Percentiles rank a stretch among this genome's conserved stretches.
These are phyloP conservation scores for Neonectria hederae DNA, from an alignment of 2,329 filamentous ascomycete genomes.

Conservation along the genomic window DNA sequence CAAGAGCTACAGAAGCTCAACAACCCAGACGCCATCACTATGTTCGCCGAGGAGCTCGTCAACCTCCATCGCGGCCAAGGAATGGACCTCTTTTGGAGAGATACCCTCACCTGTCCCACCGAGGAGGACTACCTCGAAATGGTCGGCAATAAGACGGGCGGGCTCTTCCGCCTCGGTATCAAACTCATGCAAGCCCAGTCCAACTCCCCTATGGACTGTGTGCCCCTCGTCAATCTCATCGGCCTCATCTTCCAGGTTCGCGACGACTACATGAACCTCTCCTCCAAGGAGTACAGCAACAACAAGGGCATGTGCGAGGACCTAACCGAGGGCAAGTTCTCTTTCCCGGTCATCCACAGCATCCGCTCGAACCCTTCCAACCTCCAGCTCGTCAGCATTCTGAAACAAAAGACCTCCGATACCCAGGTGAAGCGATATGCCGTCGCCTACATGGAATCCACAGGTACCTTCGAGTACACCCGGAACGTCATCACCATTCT, in stretches of 20 bases:
- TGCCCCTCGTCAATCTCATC: slow-evolving; percentile 84
- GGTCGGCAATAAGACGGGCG: slow-evolving; percentile 91
- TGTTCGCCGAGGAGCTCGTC: slow-evolving; percentile 84
- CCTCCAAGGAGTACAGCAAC: slow-evolving; percentile 75
- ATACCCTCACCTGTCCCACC: slow-evolving; percentile 82
- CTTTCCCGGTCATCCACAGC: slow-evolving; percentile 93
- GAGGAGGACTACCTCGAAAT: slow-evolving; percentile 95
- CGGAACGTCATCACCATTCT: slow-evolving; percentile 72
- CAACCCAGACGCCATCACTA: slow-evolving; percentile 72
- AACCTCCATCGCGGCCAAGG: slow-evolving; percentile 89
- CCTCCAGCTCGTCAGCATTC: slow-evolving; percentile 86
- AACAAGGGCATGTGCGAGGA: slow-evolving; percentile 97
- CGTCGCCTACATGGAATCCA: slow-evolving; percentile 88
- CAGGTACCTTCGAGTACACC: slow-evolving; percentile 90
- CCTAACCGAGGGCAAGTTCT: slow-evolving; percentile 96
- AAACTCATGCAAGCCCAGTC: slow-evolving; percentile 88
- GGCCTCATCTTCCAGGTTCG: slow-evolving; percentile 91
- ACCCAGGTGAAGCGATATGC: slow-evolving; percentile 92
- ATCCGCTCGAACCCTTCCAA: slow-evolving; percentile 80
- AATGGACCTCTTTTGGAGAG: slow-evolving; percentile 92
- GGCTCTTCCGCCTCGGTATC: slow-evolving; percentile 84
- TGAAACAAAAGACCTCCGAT: slow-evolving; percentile 88
- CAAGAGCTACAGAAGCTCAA: slow-evolving; percentile 77
- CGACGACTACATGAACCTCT: slow-evolving; percentile 93
- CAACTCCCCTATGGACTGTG: slow-evolving; percentile 68